A percentile compares a stretch with the other conserved stretches of the same genome.
phyloP scores from a whole-genome alignment of 2,329 filamentous ascomycete genomes.

The Coniella lustricola region DNA sequence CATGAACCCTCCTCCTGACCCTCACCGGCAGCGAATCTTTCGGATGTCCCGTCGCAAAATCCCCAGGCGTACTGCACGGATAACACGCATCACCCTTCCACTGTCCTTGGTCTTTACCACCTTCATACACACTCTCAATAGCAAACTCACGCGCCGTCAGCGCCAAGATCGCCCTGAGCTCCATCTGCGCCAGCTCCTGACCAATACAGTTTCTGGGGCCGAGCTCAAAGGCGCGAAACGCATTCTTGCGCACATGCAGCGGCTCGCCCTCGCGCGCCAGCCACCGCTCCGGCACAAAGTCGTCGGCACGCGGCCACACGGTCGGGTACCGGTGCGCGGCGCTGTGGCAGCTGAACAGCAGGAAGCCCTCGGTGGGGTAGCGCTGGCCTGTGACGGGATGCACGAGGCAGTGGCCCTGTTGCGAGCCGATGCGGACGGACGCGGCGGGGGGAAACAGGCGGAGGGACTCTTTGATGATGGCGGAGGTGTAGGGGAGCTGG shows the following conservation, averaged over 20 bases:
- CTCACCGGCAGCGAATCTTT: slow-evolving; percentile 8
- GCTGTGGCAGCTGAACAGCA: slow-evolving; percentile 16
- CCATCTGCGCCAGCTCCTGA: slow-evolving; percentile 28
- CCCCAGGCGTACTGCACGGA: background rate
- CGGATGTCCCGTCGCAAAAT: slow-evolving; percentile 7
- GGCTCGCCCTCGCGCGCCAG: slow-evolving; percentile 21
- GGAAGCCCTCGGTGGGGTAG: slow-evolving; percentile 29
- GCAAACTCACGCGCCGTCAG: slow-evolving; percentile 14
- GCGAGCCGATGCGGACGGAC: slow-evolving; percentile 28
- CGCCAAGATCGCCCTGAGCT: slow-evolving; percentile 25
- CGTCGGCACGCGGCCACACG: slow-evolving; percentile 30
- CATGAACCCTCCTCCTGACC: background rate
- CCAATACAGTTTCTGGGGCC: slow-evolving; percentile 32
- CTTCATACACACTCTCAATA: slow-evolving; percentile 6
- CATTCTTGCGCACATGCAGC: slow-evolving; percentile 21
- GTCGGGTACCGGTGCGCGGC: slow-evolving; percentile 24
- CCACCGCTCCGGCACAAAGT: slow-evolving; percentile 38
- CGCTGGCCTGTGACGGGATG: slow-evolving; percentile 28
- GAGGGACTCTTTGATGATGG: slow-evolving; percentile 47
- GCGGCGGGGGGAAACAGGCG: slow-evolving; percentile 43
- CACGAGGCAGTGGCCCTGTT: slow-evolving; percentile 26
- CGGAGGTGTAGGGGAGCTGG: slow-evolving; percentile 42
- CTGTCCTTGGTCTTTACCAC: background rate
- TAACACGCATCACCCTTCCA: slow-evolving; percentile 10
- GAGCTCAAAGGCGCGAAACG: slow-evolving; percentile 31